phyloP scores from a whole-genome alignment of 2,329 filamentous ascomycete species.

The Akanthomyces dipterigenus region DNA sequence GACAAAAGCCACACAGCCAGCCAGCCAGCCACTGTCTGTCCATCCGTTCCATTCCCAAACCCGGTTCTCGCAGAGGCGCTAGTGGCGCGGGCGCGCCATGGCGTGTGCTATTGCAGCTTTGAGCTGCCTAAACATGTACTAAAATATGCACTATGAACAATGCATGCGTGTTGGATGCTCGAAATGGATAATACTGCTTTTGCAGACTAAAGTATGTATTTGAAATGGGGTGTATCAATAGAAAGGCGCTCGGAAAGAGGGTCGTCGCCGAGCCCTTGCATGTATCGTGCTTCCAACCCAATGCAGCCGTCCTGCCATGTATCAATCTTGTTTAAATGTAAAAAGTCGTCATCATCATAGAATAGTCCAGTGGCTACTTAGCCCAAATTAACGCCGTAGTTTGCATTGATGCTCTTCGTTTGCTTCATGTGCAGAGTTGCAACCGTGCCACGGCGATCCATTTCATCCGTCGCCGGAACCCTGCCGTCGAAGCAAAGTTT shows the following conservation, averaged over 20 bases:
- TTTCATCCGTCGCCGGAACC: background rate
- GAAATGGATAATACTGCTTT: background rate
- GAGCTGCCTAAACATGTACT: no score
- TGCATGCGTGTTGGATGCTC: background rate
- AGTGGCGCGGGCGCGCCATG: background rate
- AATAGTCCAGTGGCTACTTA: background rate
- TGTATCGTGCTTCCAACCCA: background rate
- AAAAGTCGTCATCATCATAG: slow-evolving; percentile 2
- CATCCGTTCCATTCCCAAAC: background rate
- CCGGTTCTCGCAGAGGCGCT: background rate
- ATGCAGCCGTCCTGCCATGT: background rate
- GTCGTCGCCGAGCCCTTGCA: background rate
- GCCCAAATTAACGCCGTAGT: slow-evolving; percentile 1
- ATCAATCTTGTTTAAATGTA: slow-evolving; percentile 1
- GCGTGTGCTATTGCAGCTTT: background rate
- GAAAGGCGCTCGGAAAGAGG: background rate
- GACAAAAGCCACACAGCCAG: background rate
- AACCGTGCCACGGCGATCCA: background rate
- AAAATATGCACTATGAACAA: no score
- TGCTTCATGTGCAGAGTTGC: background rate
- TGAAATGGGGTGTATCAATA: background rate
- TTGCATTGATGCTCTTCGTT: background rate
- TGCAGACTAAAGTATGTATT: slow-evolving; percentile 2
- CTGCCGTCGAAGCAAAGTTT: background rate
- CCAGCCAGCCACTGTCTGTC: background rate